Percentiles rank a stretch among this genome's conserved stretches.
Conservation (phyloP, 208 protist genomes). For the Crithidia expoeki region DNA sequence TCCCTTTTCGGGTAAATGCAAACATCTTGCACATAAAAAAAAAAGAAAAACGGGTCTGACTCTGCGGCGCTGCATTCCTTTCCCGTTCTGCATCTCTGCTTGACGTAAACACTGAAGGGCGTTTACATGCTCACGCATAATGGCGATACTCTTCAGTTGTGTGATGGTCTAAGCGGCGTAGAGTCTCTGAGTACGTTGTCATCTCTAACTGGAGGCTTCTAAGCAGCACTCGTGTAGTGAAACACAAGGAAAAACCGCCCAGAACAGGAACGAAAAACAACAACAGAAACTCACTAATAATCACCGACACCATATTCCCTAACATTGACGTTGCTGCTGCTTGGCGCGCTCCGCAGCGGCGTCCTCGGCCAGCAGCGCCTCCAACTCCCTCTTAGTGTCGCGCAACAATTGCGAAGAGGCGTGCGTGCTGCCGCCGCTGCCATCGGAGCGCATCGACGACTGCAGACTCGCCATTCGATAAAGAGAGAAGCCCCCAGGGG, state of each 20-base stretch:
- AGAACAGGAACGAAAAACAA: neutral
- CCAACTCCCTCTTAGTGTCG: conserved; percentile 68
- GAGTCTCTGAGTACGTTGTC: too few species aligned
- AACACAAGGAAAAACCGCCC: too few species aligned
- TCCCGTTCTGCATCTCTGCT: too few species aligned
- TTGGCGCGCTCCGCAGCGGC: conserved; percentile 27
- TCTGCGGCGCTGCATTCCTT: too few species aligned
- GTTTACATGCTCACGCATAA: too few species aligned
- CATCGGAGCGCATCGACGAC: conserved; percentile 28
- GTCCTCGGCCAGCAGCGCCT: conserved; percentile 67
- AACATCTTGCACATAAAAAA: too few species aligned
- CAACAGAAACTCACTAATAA: neutral
- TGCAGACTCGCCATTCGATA: conserved; percentile 16
- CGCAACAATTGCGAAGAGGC: conserved; percentile 66
- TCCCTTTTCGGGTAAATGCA: too few species aligned
- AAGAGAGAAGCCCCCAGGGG: neutral
- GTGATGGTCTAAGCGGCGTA: too few species aligned
- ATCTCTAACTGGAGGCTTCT: too few species aligned
- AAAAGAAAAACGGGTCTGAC: too few species aligned
- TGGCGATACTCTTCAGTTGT: neutral
- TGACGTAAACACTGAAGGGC: too few species aligned
- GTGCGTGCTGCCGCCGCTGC: conserved; percentile 31
- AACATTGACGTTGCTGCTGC: neutral
- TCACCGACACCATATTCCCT: neutral
- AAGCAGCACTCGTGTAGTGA: too few species aligned